phyloP scores from a whole-genome alignment of 768 basidiomycete genomes.

The Agaricus blazei region DNA sequence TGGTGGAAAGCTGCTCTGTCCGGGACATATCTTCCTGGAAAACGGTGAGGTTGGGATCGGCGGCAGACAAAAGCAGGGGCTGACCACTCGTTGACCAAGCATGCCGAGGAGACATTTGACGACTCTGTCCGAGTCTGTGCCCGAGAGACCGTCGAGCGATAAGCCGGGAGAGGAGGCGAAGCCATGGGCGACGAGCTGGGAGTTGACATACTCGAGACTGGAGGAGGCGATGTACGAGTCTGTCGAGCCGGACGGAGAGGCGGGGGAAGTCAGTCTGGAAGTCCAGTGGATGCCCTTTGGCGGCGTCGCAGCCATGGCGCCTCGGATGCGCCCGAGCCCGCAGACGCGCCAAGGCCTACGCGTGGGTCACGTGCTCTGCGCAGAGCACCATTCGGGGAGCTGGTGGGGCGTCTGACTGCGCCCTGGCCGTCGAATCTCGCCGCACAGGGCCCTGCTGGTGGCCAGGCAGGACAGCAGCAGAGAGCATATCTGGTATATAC shows the following conservation, averaged over 20 bases:
- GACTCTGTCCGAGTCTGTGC: conserved; percentile 47
- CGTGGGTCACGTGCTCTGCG: not conserved
- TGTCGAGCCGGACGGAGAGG: conserved; percentile 38
- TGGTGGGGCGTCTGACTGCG: no score
- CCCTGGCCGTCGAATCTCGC: no score
- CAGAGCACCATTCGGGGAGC: no score
- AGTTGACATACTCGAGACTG: conserved; percentile 73
- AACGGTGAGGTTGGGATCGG: not conserved
- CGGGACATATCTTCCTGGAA: conserved; percentile 64
- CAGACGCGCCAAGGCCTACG: no score
- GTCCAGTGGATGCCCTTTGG: conserved; percentile 52
- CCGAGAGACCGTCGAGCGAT: conserved; percentile 58
- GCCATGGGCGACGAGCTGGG: conserved; percentile 80
- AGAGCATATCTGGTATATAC: no score
- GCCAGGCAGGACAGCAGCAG: no score
- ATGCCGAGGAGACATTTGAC: conserved; percentile 75
- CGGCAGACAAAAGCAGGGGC: conserved; percentile 16
- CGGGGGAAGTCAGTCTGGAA: conserved; percentile 36
- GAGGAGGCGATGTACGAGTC: conserved; percentile 51
- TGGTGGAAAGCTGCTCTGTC: conserved; percentile 73
- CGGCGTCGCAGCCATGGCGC: conserved; percentile 33
- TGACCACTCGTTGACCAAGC: conserved; percentile 72
- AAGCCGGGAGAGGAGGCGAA: conserved; percentile 62
- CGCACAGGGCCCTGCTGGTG: no score
- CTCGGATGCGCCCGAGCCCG: not conserved